A percentile compares a stretch with the other conserved stretches of the same genome.
Conservation (phyloP, 345 rosid species). For the Citrus inodora region DNA sequence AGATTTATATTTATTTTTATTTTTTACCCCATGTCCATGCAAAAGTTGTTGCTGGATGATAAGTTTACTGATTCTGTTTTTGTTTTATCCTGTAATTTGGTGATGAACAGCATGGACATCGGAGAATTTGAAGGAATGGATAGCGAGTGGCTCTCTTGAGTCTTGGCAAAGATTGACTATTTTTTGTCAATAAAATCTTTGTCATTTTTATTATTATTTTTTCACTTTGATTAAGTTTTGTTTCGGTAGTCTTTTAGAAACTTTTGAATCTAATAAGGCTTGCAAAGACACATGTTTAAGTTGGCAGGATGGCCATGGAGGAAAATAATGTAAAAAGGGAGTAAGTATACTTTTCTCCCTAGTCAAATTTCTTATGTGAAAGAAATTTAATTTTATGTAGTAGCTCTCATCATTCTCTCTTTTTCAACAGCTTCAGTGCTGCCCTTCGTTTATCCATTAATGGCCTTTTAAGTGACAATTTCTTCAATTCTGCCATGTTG, state of each 20-base stretch:
- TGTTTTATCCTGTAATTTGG: slow-evolving; percentile 3
- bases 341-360: not conserved
- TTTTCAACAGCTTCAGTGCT: not conserved
- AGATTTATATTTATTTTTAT: not conserved
- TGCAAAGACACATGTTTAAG: slow-evolving; percentile 29
- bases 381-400: not conserved
- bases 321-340: slow-evolving; percentile 28
- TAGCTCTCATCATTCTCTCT: not conserved
- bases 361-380: not conserved
- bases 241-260: slow-evolving; percentile 13
- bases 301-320: slow-evolving; percentile 26
- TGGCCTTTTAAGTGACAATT: not conserved
- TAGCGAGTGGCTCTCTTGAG: slow-evolving; percentile 86
- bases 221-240: slow-evolving; percentile 14
- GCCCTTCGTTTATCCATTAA: not conserved
- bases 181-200: slow-evolving; percentile 64
- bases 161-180: slow-evolving; percentile 52
- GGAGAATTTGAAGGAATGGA: slow-evolving; percentile 90
- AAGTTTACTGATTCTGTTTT: slow-evolving; percentile 17
- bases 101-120: slow-evolving; percentile 74
- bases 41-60: slow-evolving; percentile 17
- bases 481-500: not conserved
- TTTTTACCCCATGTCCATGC: not conserved
- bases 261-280: slow-evolving; percentile 39
- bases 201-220: slow-evolving; percentile 16